Evolutionary conservation across 345 rosid genomes (phyloP).

Genomic region (Mallotus nudiflorus): DNA sequence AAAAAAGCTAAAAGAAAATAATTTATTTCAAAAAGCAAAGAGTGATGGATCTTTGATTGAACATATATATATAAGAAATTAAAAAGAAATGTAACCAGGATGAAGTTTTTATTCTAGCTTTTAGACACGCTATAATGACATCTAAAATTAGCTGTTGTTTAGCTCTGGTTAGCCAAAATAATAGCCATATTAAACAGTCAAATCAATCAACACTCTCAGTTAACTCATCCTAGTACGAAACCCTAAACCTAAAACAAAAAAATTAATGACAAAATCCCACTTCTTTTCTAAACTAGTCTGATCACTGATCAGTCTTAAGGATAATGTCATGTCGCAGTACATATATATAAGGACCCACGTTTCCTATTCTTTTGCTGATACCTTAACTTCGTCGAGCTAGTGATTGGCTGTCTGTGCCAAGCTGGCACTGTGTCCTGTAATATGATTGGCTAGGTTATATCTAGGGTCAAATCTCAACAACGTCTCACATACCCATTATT

Average conservation of each 20-base stretch:
- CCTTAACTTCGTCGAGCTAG: conserved; percentile 88
- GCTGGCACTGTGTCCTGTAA: conserved; percentile 43
- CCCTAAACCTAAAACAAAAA: conserved; percentile 30
- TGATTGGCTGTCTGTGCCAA: conserved; percentile 70
- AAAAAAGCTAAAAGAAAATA: neutral
- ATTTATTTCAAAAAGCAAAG: too few species aligned
- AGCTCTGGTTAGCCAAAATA: neutral
- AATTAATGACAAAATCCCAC: conserved; percentile 32
- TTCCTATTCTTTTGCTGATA: conserved; percentile 34
- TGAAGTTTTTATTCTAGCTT: neutral
- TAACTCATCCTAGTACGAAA: conserved; percentile 56
- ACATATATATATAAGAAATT: neutral
- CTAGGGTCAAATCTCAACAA: conserved; percentile 39
- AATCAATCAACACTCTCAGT: conserved; percentile 52
- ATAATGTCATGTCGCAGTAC: conserved; percentile 6
- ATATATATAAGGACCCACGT: conserved; percentile 4
- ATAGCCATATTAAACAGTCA: conserved; percentile 31
- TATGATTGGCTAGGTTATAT: conserved; percentile 55
- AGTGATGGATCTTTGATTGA: neutral
- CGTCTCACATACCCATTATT: conserved; percentile 48
- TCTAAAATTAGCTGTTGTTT: neutral
- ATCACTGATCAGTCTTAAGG: conserved; percentile 11
- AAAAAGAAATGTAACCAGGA: neutral
- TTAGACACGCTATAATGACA: neutral
- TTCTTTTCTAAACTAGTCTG: conserved; percentile 32